Conservation (phyloP, 495 filamentous ascomycete species). For the Aspergillus nidulans region DNA sequence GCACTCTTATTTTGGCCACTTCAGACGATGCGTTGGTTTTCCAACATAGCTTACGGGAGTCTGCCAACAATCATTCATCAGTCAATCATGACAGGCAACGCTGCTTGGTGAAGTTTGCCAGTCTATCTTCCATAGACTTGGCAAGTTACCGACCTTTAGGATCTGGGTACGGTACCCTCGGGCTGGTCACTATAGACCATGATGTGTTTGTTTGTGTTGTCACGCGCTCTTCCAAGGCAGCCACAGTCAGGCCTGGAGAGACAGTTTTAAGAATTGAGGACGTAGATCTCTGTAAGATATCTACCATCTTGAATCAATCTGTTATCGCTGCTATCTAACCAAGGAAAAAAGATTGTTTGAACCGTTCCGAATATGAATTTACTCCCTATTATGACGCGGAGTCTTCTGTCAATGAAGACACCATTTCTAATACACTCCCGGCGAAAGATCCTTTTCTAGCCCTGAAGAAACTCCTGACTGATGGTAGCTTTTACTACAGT, state of each 20-base stretch:
- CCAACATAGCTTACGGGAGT: constrained; percentile 60
- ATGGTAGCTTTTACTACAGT: constrained; percentile 98
- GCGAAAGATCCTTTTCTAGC: constrained; percentile 85
- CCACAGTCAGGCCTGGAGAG: constrained; percentile 80
- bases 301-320: not conserved
- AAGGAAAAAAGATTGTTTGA: constrained; percentile 73
- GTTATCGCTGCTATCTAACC: constrained; percentile 1
- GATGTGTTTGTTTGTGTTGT: constrained; percentile 95
- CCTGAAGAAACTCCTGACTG: constrained; percentile 82
- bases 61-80: constrained; percentile 22
- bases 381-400: constrained; percentile 59
- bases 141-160: constrained; percentile 69
- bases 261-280: constrained; percentile 78
- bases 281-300: constrained; percentile 74
- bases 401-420: constrained; percentile 45
- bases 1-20: constrained; percentile 80
- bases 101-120: constrained; percentile 84
- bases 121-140: constrained; percentile 59
- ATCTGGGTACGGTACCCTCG: constrained; percentile 83
- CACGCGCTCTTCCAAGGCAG: constrained; percentile 69
- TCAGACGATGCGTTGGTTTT: constrained; percentile 77
- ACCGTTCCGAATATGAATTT: constrained; percentile 74
- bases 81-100: constrained; percentile 49
- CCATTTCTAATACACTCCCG: constrained; percentile 47
- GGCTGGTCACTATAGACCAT: constrained; percentile 75